Evolutionary conservation across 495 filamentous ascomycete species (phyloP), one percentile per base, ranked within the genome.

Genomic region (Hypoxylon lenormandii): DNA sequence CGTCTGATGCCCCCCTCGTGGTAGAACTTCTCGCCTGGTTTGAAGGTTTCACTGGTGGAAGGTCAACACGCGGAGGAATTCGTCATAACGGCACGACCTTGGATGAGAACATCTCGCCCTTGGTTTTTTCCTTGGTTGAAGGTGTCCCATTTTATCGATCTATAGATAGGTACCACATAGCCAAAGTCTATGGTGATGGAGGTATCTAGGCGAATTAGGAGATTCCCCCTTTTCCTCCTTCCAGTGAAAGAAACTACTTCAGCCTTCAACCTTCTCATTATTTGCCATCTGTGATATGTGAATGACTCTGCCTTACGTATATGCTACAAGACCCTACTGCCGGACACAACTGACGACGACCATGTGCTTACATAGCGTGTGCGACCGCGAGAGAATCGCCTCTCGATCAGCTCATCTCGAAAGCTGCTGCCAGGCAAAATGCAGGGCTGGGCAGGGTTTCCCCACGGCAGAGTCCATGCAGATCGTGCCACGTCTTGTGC

Each of bases 1-100:
- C 68, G 68, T 15, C 57, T 57, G 26, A 11, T 33, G 36, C 21
- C 28, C 21, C 28, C 42, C 47, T 70, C 61, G 46, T 46, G 61
- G 45, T 40, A 49, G 46, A 53, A 56, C 46, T 18, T 18, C 42
- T 63, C 42, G 40, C 51, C 58, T 43, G 30, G 57, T n/a, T 52
- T 62, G 45, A 40, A 37, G 51, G 62, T 63, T 19, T 63, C 50
- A 63, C 62, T 66, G 51, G 68, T 63, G 56, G 62, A 65, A 49
- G 62, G 62, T 47, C 58, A 49, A 71, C 52, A 66, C 57, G 68
- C 57, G 52, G 57, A 59, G 58, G 68, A 56, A 55, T 66, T 69
- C 58, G 62, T 71, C 62, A 71, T 59, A 37, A 56, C 59, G 51
- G 56, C 47, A 66, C 58, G 43, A 48, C 45, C 18, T 57, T n/a